phyloP scores from a whole-genome alignment of 768 basidiomycete species.

The Russula griseocarnosa region DNA sequence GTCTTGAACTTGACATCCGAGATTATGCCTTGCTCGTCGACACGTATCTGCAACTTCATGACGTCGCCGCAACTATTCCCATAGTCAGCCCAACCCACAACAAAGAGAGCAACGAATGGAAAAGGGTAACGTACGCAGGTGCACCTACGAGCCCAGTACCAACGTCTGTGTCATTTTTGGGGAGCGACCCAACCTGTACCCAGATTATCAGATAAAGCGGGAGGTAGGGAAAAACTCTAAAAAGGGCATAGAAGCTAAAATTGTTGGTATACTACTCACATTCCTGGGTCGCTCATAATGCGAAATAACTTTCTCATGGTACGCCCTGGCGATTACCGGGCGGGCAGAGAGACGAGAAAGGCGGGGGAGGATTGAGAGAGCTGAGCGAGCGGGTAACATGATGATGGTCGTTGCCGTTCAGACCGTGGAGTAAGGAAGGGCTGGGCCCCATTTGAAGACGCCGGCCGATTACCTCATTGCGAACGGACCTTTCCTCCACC shows the following conservation, averaged over 20 bases:
- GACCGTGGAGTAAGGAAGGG: slow-evolving; percentile 16
- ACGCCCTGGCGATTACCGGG: slow-evolving; percentile 61
- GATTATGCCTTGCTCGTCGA: slow-evolving; percentile 91
- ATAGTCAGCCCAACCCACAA: slow-evolving; percentile 24
- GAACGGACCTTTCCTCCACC: no score
- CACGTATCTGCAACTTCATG: slow-evolving; percentile 99
- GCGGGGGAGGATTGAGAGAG: slow-evolving; percentile 45
- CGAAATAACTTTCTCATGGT: slow-evolving; percentile 95
- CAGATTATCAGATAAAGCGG: slow-evolving; percentile 56
- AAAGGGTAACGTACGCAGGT: slow-evolving; percentile 66
- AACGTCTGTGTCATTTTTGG: slow-evolving; percentile 86
- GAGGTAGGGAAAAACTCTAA: slow-evolving; percentile 30
- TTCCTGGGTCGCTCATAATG: slow-evolving; percentile 98
- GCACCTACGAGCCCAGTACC: slow-evolving; percentile 98
- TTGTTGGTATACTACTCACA: slow-evolving; percentile 46
- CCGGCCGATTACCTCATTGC: slow-evolving; percentile 1
- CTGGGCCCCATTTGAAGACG: no score
- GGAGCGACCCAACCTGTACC: slow-evolving; percentile 87
- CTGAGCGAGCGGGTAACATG: slow-evolving; percentile 64
- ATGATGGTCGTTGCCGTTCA: slow-evolving; percentile 43
- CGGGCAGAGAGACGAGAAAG: slow-evolving; percentile 40
- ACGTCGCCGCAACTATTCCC: slow-evolving; percentile 84
- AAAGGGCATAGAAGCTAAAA: slow-evolving; percentile 32
- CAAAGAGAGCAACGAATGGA: slow-evolving; percentile 10
- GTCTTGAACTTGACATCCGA: slow-evolving; percentile 99